A percentile compares a stretch with the other conserved stretches of the same genome.
Conservation (phyloP, 1,284 basidiomycete species). For the Termitomyces sp. region DNA sequence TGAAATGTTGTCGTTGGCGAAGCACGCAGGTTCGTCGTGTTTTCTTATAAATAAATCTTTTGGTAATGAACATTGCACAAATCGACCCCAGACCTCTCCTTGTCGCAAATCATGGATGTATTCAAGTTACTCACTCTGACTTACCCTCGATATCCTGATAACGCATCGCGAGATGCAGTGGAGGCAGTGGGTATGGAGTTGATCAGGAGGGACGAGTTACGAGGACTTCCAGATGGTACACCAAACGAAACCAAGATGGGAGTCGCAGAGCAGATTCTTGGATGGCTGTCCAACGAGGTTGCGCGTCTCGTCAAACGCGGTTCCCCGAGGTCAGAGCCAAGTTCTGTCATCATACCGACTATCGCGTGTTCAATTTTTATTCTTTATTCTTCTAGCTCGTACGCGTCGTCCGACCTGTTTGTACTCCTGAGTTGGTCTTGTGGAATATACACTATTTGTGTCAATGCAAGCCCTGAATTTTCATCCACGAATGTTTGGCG, state of each 20-base stretch:
- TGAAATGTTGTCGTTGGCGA: slow-evolving; percentile 54
- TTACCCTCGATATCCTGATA: slow-evolving; percentile 74
- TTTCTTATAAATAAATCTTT: neutral
- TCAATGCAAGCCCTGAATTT: slow-evolving; percentile 41
- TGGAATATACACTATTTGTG: slow-evolving; percentile 52
- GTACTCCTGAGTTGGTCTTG: slow-evolving; percentile 74
- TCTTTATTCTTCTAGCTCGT: slow-evolving; percentile 38
- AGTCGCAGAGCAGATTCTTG: slow-evolving; percentile 64
- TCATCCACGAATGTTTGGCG: slow-evolving; percentile 43
- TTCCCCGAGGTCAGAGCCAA: slow-evolving; percentile 41
- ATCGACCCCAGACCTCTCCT: slow-evolving; percentile 49
- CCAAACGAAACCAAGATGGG: slow-evolving; percentile 42
- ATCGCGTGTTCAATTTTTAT: slow-evolving; percentile 13
- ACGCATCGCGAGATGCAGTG: slow-evolving; percentile 64
- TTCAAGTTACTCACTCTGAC: slow-evolving; percentile 71
- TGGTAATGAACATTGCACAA: slow-evolving; percentile 6
- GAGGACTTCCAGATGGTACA: slow-evolving; percentile 37
- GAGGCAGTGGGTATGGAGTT: slow-evolving; percentile 61
- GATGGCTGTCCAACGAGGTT: slow-evolving; percentile 68
- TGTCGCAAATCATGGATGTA: slow-evolving; percentile 65
- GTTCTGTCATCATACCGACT: slow-evolving; percentile 3
- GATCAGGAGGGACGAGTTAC: slow-evolving; percentile 53
- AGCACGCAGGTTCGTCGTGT: slow-evolving; percentile 48
- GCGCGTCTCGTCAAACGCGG: slow-evolving; percentile 46
- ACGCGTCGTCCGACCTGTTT: slow-evolving; percentile 61